Evolutionary conservation across 163 green algal genomes (phyloP).

Genomic region (Volvox carteri): DNA sequence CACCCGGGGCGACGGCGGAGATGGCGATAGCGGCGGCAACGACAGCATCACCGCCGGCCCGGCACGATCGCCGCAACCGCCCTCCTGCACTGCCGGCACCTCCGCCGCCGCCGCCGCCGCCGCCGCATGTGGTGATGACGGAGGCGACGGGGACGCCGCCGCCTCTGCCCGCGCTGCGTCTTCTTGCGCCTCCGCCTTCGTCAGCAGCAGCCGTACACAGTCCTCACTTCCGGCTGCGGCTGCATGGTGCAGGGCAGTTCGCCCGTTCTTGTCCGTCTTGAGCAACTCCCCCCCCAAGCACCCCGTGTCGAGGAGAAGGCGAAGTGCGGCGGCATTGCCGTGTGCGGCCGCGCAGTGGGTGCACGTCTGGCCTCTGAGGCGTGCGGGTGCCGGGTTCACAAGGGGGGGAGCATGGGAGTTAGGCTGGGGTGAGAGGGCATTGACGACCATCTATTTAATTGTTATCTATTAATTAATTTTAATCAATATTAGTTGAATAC

Average conservation of each 20-base stretch:
- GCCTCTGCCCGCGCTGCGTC: not conserved
- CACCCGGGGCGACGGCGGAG: not conserved
- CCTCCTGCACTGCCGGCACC: not conserved
- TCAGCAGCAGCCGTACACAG: constrained; percentile 6
- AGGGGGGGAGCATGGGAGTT: not conserved
- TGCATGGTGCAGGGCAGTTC: constrained; percentile 27
- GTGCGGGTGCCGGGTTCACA: too few relatives aligned
- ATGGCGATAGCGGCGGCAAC: not conserved
- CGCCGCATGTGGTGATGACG: not conserved
- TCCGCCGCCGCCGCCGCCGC: not conserved
- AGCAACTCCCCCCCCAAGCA: not conserved
- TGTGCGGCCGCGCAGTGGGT: not conserved
- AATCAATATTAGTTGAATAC: too few relatives aligned
- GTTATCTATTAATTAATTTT: too few relatives aligned
- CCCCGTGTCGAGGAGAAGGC: constrained; percentile 28
- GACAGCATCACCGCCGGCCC: too few relatives aligned
- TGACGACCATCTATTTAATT: too few relatives aligned
- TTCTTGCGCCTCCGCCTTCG: constrained; percentile 25
- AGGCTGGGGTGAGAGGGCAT: not conserved
- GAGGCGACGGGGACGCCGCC: not conserved
- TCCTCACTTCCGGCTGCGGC: constrained; percentile 10
- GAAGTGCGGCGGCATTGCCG: constrained; percentile 9
- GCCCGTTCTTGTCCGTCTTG: constrained; percentile 6
- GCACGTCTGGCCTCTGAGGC: constrained; percentile 43
- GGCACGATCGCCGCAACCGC: too few relatives aligned